Base-by-base conservation (phyloP, 148 eudicot genomes). In the Vaccinium vitisidaea region DNA sequence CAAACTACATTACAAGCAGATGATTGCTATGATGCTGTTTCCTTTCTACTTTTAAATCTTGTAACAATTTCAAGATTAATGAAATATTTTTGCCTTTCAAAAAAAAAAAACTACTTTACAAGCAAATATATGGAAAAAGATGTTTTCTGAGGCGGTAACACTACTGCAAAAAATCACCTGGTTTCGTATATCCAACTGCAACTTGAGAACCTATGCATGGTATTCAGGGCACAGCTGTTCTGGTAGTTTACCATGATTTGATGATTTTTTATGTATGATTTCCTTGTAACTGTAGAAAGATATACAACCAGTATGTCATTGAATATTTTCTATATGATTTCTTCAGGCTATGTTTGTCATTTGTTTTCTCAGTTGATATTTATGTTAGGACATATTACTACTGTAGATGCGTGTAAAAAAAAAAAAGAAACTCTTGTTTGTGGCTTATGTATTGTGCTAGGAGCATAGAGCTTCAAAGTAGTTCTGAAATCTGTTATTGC, bases 101-200 rank as follows among this genome's bases (percentile, higher is more conserved):
- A 36, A 32, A 32, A 32, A 32, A 32, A 32, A 43, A 43, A 43
- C 39, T 58, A 39, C 21, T 83, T 74, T n/a, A 27, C 73, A 3
- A 23, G 18, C 18, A 84, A 32, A 46, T 75, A 15, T 16, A 23
- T 25, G 8, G 18, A 54, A 69, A 23, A 75, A 54, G 54, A 52
- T 65, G 30, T 55, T 84, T 50, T 49, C 52, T 23, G 63, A 75
- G 36, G 82, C n/a, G n/a, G 76, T 21, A 46, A 67, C 36, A 32
- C 9, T 77, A 15, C 75, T 84, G 8, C 63, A 27, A n/a, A 48
- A 49, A 61, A 23, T 18, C 21, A n/a, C 52, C 8, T 23, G 23
- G 65, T 70, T 25, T 54, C 43, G 14, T 32, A 8, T 43, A 36
- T 71, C 49, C 15, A 6, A 59, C 53, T 71, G 48, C 15, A 11